Conservation (phyloP, 371 early-diverging fungal species). For the Rhizopus arrhizus region DNA sequence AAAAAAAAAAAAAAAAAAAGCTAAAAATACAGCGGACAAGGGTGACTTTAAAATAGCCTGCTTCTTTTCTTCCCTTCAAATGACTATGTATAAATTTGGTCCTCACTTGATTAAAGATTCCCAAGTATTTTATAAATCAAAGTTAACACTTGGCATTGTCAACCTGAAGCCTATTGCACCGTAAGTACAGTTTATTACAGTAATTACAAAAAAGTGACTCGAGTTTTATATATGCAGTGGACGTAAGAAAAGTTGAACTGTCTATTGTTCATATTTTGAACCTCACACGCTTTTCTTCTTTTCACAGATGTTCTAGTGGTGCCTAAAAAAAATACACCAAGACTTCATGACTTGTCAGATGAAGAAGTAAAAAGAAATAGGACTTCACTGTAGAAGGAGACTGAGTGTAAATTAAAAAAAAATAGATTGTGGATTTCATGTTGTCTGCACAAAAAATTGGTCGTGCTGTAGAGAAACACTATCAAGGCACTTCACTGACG, state of each 20-base stretch:
- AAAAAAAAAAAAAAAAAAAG: constrained; percentile 8
- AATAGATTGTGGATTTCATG: constrained; percentile 69
- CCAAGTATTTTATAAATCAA: constrained; percentile 75
- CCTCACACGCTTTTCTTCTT: too few species aligned
- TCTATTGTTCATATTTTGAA: not conserved
- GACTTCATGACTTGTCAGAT: constrained; percentile 72
- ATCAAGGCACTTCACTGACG: constrained; percentile 71
- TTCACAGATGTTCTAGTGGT: constrained; percentile 81
- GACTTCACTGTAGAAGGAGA: too few species aligned
- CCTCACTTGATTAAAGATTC: constrained; percentile 64
- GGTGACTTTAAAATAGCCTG: not conserved
- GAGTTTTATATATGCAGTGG: constrained; percentile 7
- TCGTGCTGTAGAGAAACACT: constrained; percentile 75
- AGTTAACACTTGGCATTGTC: constrained; percentile 76
- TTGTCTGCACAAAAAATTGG: constrained; percentile 76
- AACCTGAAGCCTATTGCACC: constrained; percentile 88
- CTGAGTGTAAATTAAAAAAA: not conserved
- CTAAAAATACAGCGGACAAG: not conserved
- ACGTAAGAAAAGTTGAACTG: constrained; percentile 5
- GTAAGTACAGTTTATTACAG: constrained; percentile 34
- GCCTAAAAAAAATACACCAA: constrained; percentile 65
- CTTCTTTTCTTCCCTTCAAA: constrained; percentile 1
- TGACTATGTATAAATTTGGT: constrained; percentile 56
- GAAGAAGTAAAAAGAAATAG: constrained; percentile 66
- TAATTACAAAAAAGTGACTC: not conserved